Base-by-base conservation (phyloP, 2,329 filamentous ascomycete genomes). In the Arthrobotrys sinensis region DNA sequence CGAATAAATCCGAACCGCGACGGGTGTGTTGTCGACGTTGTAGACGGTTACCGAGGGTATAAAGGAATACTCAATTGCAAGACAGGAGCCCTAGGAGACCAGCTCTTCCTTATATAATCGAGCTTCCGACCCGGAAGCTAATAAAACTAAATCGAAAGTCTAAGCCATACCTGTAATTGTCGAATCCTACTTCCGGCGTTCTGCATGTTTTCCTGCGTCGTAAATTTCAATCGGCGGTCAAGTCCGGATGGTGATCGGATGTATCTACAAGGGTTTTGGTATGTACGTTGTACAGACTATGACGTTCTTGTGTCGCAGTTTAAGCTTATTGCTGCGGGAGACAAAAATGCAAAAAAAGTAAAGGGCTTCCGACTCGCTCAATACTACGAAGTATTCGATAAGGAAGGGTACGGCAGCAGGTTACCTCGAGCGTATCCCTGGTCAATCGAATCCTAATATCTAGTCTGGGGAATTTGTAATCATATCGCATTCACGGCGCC, bases 1-100 rank as follows among this genome's bases (percentile, higher is more conserved):
- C 14, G 11, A 46, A 65, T 11, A 38, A 57, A 67, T 78, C 36
- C 50, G 64, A 67, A 45, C 19, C n/a, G 60, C 60, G 69, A 65
- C 60, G 16, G n/a, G 43, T 78, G 75, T 72, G 75, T 78, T 78
- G 75, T 63, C 12, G 38, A 50, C 28, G 75, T 78, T 78, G 75
- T 70, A 78, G 36, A 34, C 52, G 11, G 24, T 24, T 16, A 38
- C 28, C 36, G 53, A 69, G 40, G 46, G 6, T 19, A 32, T n/a
- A 50, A 28, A 11, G 10, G 32, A 21, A 50, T 11, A 16, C 43
- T 28, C 24, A 36, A 24, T 50, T 50, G 46, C 24, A 14, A 28
- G 14, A 14, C 46, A 5, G 28, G 50, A n/a, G n/a, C n/a, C n/a
- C n/a, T n/a, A n/a, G n/a, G 8, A 34, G n/a, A 53, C 12, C 1